A percentile compares a stretch with the other conserved stretches of the same genome.
Evolutionary conservation across 148 eudicot genomes (phyloP).

Genomic region (Rhododendron vialii): DNA sequence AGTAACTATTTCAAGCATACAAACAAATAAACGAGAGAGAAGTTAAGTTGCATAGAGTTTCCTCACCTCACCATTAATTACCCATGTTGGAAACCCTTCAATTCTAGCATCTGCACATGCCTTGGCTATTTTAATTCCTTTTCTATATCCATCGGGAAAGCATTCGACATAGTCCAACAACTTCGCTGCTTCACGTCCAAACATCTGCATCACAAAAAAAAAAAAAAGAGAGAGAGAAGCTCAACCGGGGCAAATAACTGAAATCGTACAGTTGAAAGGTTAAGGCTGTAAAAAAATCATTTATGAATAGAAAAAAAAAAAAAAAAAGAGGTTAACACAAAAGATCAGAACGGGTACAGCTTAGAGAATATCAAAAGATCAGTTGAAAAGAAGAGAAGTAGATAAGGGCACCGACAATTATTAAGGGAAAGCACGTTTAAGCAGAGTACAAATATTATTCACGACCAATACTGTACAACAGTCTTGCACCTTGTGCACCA

Average conservation of each 20-base stretch:
- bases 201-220: conserved; percentile 46
- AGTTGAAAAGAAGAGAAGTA: background rate
- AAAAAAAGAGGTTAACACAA: background rate
- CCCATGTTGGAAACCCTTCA: conserved; percentile 92
- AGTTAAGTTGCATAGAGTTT: conserved; percentile 2
- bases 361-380: background rate
- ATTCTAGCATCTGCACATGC: conserved; percentile 58
- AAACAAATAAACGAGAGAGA: background rate
- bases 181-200: conserved; percentile 86
- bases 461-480: background rate
- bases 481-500: background rate
- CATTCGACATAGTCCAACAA: conserved; percentile 86
- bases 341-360: background rate
- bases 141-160: conserved; percentile 74
- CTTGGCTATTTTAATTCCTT: conserved; percentile 53
- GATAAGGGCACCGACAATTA: background rate
- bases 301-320: background rate
- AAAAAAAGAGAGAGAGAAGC: too few relatives aligned
- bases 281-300: background rate
- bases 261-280: background rate
- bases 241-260: background rate
- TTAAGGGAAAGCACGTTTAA: background rate
- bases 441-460: background rate
- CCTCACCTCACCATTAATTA: conserved; percentile 76
- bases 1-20: background rate